These are phyloP conservation scores for Phyllosticta ampelicida DNA, from an alignment of 2,329 filamentous ascomycete species.

Conservation along the genomic window DNA sequence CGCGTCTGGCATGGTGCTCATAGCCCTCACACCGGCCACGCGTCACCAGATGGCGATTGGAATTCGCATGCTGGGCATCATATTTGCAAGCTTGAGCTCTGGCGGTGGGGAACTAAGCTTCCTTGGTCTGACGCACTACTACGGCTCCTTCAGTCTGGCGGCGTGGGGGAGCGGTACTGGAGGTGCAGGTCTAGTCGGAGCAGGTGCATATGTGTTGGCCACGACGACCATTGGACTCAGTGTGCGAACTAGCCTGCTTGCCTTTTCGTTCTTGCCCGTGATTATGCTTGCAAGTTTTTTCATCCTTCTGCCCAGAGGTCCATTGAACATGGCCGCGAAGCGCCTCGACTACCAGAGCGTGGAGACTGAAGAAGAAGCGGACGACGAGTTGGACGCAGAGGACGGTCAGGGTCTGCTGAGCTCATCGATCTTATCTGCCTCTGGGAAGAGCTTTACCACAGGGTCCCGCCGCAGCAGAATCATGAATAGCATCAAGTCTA, in stretches of 20 bases:
- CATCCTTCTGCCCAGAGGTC: conserved; percentile 58
- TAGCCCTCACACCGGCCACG: conserved; percentile 64
- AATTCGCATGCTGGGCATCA: conserved; percentile 70
- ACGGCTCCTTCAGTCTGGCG: conserved; percentile 75
- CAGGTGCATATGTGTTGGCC: conserved; percentile 75
- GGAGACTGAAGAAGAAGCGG: conserved; percentile 22
- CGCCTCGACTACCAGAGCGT: conserved; percentile 46
- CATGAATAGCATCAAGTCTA: conserved; percentile 31
- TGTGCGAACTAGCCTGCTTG: conserved; percentile 62
- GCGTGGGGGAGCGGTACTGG: conserved; percentile 91
- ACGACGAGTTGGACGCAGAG: conserved; percentile 5
- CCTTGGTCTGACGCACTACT: conserved; percentile 83
- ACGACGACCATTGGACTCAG: conserved; percentile 70
- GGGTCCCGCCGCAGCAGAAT: conserved; percentile 13
- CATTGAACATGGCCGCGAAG: conserved; percentile 40
- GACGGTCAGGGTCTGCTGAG: conserved; percentile 25
- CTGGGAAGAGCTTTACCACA: conserved; percentile 19
- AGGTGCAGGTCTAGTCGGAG: conserved; percentile 75
- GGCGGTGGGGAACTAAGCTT: conserved; percentile 88
- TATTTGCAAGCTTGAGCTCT: conserved; percentile 73
- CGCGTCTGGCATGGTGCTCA: conserved; percentile 75
- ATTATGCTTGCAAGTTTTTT: conserved; percentile 87
- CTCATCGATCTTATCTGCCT: conserved; percentile 22
- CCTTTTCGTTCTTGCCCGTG: conserved; percentile 66
- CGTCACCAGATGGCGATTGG: conserved; percentile 50